These are phyloP conservation scores for Syzygium aromaticum DNA, from an alignment of 345 rosid genomes.

Conservation along the genomic window DNA sequence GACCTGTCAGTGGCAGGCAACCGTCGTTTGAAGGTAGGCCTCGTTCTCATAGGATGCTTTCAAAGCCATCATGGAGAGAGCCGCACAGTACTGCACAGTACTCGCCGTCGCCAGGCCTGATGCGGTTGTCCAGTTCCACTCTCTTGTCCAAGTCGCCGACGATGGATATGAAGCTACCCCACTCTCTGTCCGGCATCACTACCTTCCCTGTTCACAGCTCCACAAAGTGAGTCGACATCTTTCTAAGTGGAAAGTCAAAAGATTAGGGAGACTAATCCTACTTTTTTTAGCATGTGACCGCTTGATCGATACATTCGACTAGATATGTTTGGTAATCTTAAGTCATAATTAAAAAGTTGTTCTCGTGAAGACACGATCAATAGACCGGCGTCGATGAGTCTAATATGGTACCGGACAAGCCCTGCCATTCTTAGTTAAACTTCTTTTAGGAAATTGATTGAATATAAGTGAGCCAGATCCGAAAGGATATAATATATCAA, in stretches of 20 bases:
- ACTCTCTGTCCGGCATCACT: conserved; percentile 27
- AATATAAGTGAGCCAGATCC: background rate
- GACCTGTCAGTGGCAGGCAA: conserved; percentile 52
- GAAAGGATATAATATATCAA: background rate
- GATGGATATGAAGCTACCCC: conserved; percentile 32
- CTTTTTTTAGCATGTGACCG: background rate
- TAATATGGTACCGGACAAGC: background rate
- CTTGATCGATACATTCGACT: background rate
- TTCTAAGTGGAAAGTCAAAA: background rate
- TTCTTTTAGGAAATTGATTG: background rate
- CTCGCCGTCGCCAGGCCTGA: conserved; percentile 26
- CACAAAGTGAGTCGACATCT: background rate
- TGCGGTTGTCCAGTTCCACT: conserved; percentile 30
- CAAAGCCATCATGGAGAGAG: conserved; percentile 55
- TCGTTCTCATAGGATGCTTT: conserved; percentile 60
- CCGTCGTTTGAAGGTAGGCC: conserved; percentile 26
- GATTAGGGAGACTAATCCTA: background rate
- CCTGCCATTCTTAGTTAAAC: background rate
- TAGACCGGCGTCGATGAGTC: background rate
- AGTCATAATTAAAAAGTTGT: background rate
- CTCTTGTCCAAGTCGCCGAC: conserved; percentile 38
- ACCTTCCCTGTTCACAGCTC: conserved; percentile 25
- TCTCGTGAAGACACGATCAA: background rate
- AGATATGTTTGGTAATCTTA: background rate
- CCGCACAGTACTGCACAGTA: conserved; percentile 40